phyloP scores from a whole-genome alignment of 768 basidiomycete genomes.

The Lactifluus rugatus region DNA sequence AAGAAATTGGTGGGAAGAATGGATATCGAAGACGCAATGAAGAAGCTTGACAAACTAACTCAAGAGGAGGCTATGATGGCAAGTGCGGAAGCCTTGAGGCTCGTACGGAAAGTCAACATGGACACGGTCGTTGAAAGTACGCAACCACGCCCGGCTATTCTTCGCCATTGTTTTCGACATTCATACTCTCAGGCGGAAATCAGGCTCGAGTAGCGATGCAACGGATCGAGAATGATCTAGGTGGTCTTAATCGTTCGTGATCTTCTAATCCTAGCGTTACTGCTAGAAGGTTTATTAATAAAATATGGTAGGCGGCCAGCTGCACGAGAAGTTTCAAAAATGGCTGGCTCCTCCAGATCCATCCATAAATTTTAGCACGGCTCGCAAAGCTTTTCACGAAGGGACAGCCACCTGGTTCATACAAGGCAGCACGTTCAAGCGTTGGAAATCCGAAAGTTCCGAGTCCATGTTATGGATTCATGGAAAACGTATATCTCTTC shows the following conservation, averaged over 20 bases:
- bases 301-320: neutral
- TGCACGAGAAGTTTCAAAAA: neutral
- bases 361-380: neutral
- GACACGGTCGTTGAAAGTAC: neutral
- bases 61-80: neutral
- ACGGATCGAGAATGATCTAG: neutral
- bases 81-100: neutral
- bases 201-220: neutral
- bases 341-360: neutral
- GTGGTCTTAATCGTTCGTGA: neutral
- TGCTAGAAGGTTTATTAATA: neutral
- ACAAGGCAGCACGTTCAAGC: neutral
- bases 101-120: neutral
- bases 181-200: neutral
- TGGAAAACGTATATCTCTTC: neutral
- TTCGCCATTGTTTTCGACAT: neutral
- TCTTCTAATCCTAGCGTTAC: neutral
- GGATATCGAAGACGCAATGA: neutral
- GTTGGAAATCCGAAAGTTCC: neutral
- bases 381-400: neutral
- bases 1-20: neutral
- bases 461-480: neutral
- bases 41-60: neutral
- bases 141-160: neutral
- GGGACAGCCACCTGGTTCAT: neutral